Percentiles rank a stretch among this genome's conserved stretches.
Evolutionary conservation across 2,329 filamentous ascomycete genomes (phyloP).

Genomic region (Cladosporium sp.): DNA sequence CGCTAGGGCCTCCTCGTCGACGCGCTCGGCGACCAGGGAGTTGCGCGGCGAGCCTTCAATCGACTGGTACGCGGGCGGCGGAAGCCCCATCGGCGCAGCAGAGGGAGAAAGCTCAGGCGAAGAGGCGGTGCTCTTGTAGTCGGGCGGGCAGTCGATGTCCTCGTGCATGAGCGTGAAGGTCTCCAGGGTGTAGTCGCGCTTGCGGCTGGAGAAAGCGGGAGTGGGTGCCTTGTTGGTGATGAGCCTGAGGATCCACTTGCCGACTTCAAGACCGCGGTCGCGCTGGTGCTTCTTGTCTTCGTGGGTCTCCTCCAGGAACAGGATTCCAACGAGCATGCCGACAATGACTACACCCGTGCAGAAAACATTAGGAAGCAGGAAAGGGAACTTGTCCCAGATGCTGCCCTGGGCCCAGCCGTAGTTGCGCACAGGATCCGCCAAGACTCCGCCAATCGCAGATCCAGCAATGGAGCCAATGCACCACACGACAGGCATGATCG

Average conservation of each 20-base stretch:
- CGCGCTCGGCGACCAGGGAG: slow-evolving; percentile 13
- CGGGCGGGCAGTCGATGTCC: slow-evolving; percentile 57
- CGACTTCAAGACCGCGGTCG: slow-evolving; percentile 71
- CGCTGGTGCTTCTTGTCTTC: slow-evolving; percentile 67
- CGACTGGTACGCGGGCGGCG: slow-evolving; percentile 28
- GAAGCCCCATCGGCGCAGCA: slow-evolving; percentile 20
- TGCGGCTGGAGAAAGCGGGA: slow-evolving; percentile 28
- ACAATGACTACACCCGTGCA: slow-evolving; percentile 71
- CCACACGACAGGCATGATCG: slow-evolving; percentile 98
- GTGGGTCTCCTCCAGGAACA: slow-evolving; percentile 94
- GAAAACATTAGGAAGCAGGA: slow-evolving; percentile 86
- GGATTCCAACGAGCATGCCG: slow-evolving; percentile 69
- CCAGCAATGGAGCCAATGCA: slow-evolving; percentile 94
- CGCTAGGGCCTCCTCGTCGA: slow-evolving; percentile 15
- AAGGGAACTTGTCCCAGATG: slow-evolving; percentile 81
- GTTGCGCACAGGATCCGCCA: slow-evolving; percentile 78
- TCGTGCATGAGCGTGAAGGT: slow-evolving; percentile 55
- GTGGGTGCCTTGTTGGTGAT: slow-evolving; percentile 16
- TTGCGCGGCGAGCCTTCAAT: slow-evolving; percentile 26
- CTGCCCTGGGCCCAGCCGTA: slow-evolving; percentile 53
- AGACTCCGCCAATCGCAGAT: slow-evolving; percentile 80
- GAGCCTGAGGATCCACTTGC: slow-evolving; percentile 56
- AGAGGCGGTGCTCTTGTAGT: slow-evolving; percentile 56
- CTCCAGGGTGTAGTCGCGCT: slow-evolving; percentile 49
- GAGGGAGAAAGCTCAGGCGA: slow-evolving; percentile 42